Conservation (phyloP, 768 basidiomycete species). For the Leccinum rimulosum region DNA sequence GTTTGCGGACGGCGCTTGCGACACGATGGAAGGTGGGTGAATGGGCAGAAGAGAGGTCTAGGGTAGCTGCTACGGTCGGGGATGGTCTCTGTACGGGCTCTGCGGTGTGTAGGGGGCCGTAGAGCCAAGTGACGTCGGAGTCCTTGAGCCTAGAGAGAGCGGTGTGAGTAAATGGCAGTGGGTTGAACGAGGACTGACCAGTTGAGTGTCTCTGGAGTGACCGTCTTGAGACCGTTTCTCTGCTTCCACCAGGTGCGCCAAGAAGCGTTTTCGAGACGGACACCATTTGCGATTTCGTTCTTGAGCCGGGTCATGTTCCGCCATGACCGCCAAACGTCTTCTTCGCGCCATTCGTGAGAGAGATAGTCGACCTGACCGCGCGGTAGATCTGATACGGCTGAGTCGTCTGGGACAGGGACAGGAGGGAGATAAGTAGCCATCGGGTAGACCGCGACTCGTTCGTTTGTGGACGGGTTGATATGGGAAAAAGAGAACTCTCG, state of each 20-base stretch:
- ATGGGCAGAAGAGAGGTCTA: conserved; percentile 36
- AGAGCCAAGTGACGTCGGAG: conserved; percentile 98
- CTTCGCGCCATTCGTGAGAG: conserved; percentile 95
- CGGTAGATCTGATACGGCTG: conserved; percentile 77
- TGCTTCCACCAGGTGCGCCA: conserved; percentile 99
- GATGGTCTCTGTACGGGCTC: conserved; percentile 57
- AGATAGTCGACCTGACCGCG: conserved; percentile 98
- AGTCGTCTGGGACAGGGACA: conserved; percentile 78
- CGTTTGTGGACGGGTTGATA: neutral
- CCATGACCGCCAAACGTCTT: conserved; percentile 99
- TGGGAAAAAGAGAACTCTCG: neutral
- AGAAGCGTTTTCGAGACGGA: conserved; percentile 93
- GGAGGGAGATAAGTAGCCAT: conserved; percentile 74
- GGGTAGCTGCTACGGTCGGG: conserved; percentile 35
- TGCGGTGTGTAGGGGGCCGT: conserved; percentile 95
- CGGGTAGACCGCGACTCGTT: neutral
- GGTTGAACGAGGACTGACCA: conserved; percentile 61
- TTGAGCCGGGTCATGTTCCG: conserved; percentile 97
- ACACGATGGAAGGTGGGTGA: conserved; percentile 23
- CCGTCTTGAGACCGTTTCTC: conserved; percentile 90
- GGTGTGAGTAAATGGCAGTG: conserved; percentile 9
- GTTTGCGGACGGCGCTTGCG: conserved; percentile 52
- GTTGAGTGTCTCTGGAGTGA: conserved; percentile 96
- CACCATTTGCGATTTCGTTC: conserved; percentile 95
- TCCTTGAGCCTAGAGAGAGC: conserved; percentile 84